Evolutionary conservation across 2,329 filamentous ascomycete species (phyloP).

Genomic region (Fusarium sp.): DNA sequence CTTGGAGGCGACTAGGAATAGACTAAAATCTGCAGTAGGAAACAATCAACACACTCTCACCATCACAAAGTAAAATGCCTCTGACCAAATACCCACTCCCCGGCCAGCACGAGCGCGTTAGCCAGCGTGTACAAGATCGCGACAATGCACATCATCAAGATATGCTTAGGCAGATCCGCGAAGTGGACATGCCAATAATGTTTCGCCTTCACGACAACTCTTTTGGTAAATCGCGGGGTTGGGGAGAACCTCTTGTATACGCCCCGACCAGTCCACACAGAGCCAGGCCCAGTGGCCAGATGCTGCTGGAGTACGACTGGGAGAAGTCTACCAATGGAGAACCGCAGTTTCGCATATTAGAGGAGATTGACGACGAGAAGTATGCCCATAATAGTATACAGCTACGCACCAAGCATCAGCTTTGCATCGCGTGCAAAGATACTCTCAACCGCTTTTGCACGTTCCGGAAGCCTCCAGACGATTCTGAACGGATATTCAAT

Average conservation of each 20-base stretch:
- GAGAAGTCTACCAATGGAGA: not conserved
- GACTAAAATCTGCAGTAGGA: too few relatives aligned
- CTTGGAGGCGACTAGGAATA: too few relatives aligned
- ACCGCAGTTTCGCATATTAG: not conserved
- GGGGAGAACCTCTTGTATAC: slow-evolving; percentile 1
- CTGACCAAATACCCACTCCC: not conserved
- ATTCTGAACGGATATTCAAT: not conserved
- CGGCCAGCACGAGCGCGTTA: not conserved
- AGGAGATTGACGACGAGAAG: not conserved
- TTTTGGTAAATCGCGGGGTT: not conserved
- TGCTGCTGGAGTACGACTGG: not conserved
- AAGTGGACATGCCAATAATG: not conserved
- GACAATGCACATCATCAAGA: not conserved
- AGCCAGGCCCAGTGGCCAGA: not conserved
- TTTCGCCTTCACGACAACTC: slow-evolving; percentile 1
- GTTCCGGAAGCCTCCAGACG: not conserved
- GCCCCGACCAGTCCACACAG: not conserved
- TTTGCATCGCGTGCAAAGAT: not conserved
- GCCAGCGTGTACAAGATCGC: not conserved
- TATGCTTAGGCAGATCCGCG: not conserved
- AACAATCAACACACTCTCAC: not conserved
- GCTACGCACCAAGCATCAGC: not conserved
- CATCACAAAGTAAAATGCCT: not conserved
- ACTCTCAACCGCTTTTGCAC: slow-evolving; percentile 2
- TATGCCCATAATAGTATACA: not conserved